Evolutionary conservation across 495 filamentous ascomycete species (phyloP).

Genomic region (Aspergillus steynii): DNA sequence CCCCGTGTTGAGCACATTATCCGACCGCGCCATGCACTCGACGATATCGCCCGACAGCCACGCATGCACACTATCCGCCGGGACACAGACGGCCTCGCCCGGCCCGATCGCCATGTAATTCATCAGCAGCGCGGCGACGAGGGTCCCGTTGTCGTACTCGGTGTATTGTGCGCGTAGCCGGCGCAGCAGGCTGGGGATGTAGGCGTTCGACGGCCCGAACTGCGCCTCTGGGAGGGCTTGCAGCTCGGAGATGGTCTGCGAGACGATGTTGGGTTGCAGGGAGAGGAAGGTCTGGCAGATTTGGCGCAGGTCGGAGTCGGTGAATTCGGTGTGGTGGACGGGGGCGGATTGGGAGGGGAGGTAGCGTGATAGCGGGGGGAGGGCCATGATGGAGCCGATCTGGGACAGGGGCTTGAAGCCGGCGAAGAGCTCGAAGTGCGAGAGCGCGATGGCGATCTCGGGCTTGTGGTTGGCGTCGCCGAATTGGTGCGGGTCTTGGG

Average conservation of each 20-base stretch:
- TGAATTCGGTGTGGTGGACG: constrained; percentile 33
- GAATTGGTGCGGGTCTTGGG: constrained; percentile 63
- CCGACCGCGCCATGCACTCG: constrained; percentile 81
- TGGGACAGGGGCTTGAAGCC: constrained; percentile 69
- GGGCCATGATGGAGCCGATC: constrained; percentile 59
- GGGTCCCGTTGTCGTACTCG: constrained; percentile 52
- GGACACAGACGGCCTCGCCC: constrained; percentile 72
- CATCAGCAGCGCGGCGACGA: constrained; percentile 68
- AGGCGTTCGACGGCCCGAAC: constrained; percentile 51
- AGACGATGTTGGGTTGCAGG: constrained; percentile 52
- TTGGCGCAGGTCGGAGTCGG: constrained; percentile 59
- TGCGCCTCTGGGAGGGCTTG: constrained; percentile 42
- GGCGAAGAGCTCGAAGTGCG: constrained; percentile 77
- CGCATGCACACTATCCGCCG: constrained; percentile 76
- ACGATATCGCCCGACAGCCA: constrained; percentile 79
- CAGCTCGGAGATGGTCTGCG: constrained; percentile 51
- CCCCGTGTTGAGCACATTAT: constrained; percentile 76
- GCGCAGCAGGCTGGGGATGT: constrained; percentile 63
- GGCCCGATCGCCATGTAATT: constrained; percentile 68
- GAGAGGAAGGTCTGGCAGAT: constrained; percentile 59
- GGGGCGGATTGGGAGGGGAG: constrained; percentile 36
- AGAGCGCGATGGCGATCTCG: constrained; percentile 75
- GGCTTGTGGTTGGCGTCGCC: constrained; percentile 79
- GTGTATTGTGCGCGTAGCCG: constrained; percentile 67
- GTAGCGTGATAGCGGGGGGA: constrained; percentile 55